phyloP scores from a whole-genome alignment of 2,329 filamentous ascomycete genomes.

The Neopestalotiopsis clavispora region DNA sequence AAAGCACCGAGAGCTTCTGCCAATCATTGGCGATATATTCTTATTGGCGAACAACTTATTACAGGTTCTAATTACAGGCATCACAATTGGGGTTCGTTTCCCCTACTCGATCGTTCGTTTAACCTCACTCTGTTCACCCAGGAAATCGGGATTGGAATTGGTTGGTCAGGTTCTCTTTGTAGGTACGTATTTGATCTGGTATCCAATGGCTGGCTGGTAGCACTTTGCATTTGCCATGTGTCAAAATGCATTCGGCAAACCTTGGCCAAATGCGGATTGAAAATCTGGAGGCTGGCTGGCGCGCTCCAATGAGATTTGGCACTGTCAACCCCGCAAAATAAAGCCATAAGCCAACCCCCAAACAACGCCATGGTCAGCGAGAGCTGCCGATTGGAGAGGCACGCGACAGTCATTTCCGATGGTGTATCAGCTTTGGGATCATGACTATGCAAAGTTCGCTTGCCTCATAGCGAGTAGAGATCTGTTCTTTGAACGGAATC shows the following conservation, averaged over 20 bases:
- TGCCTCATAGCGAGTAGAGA: background rate
- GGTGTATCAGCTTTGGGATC: background rate
- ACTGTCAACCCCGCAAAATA: background rate
- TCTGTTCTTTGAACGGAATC: background rate
- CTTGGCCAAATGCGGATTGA: background rate
- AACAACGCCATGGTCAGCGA: background rate
- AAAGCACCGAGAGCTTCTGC: background rate
- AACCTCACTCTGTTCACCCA: background rate
- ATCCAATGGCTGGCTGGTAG: background rate
- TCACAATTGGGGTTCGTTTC: background rate
- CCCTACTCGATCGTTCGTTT: background rate
- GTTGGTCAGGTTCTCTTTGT: no score
- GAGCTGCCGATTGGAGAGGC: background rate
- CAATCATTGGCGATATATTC: background rate
- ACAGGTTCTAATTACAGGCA: background rate
- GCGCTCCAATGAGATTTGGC: background rate
- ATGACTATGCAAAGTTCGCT: background rate
- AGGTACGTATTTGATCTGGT: background rate
- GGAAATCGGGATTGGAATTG: background rate
- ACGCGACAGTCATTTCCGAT: background rate
- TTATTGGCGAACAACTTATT: background rate
- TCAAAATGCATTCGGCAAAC: constrained; percentile 5
- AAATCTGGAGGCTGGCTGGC: background rate
- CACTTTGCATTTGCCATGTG: constrained; percentile 10
- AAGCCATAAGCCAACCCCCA: background rate